phyloP scores from a whole-genome alignment of 345 rosid species.

The Melaleuca quinquenervia region DNA sequence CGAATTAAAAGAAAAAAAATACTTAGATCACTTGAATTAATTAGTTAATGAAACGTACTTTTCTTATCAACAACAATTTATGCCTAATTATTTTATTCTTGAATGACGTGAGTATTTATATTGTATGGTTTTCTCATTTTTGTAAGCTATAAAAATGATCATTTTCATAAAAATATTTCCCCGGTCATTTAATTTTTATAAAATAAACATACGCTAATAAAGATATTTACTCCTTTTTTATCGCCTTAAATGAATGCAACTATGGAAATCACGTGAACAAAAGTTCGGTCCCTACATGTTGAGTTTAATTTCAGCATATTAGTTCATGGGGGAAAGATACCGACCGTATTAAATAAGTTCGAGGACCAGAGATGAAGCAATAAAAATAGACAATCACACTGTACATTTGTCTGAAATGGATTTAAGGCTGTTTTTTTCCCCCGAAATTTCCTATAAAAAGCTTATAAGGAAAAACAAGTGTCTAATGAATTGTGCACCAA shows the following conservation, averaged over 20 bases:
- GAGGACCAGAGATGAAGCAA: background rate
- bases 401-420: background rate
- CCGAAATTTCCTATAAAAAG: background rate
- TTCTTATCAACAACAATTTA: too few relatives aligned
- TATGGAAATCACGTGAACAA: background rate
- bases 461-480: background rate
- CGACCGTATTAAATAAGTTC: background rate
- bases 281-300: background rate
- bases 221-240: background rate
- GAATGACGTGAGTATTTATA: too few relatives aligned
- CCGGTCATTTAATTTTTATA: too few relatives aligned
- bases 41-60: too few relatives aligned
- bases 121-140: too few relatives aligned
- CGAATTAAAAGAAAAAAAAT: too few relatives aligned
- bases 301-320: background rate
- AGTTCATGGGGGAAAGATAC: background rate
- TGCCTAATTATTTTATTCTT: too few relatives aligned
- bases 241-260: background rate
- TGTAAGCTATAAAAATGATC: too few relatives aligned
- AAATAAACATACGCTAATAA: too few relatives aligned
- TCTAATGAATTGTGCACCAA: background rate
- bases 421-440: background rate
- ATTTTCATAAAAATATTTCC: too few relatives aligned
- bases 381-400: background rate
- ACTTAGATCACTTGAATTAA: too few relatives aligned